Conservation (phyloP, 352 stramenopile species). For the Phytophthora tubulina region DNA sequence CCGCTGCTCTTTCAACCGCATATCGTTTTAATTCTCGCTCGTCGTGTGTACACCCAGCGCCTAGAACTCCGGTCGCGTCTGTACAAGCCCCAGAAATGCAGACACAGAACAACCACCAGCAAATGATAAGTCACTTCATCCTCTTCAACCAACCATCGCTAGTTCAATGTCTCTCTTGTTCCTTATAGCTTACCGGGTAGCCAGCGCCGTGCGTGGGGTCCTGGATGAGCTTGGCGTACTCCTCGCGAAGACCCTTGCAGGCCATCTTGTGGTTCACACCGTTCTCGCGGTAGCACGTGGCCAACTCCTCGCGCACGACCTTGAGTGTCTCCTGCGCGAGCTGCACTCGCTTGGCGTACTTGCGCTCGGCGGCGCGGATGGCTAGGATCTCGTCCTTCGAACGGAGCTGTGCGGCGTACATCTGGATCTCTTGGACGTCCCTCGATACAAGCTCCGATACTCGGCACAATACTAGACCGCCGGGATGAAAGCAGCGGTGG, state of each 20-base stretch:
- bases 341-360: constrained; percentile 80
- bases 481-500: constrained; percentile 33
- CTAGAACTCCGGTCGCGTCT: constrained; percentile 51
- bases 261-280: constrained; percentile 91
- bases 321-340: constrained; percentile 86
- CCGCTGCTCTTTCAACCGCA: constrained; percentile 17
- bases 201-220: constrained; percentile 83
- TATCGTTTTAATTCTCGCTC: constrained; percentile 34
- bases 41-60: constrained; percentile 1
- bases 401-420: constrained; percentile 80
- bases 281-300: constrained; percentile 90
- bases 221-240: constrained; percentile 84
- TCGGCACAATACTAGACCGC: constrained; percentile 37
- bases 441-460: constrained; percentile 19
- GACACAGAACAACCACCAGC: constrained; percentile 8
- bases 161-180: neutral
- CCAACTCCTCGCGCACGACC: constrained; percentile 87
- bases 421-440: constrained; percentile 15
- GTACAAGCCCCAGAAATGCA: neutral
- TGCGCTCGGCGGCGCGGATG: constrained; percentile 76
- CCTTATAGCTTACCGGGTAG: constrained; percentile 53
- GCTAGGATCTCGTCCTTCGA: constrained; percentile 88
- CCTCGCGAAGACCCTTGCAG: constrained; percentile 84
- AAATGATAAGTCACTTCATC: constrained; percentile 13
- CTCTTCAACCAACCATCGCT: neutral